A percentile compares a stretch with the other conserved stretches of the same genome.
Evolutionary conservation across 352 stramenopile genomes (phyloP).

Genomic region (Phytophthora melonis): DNA sequence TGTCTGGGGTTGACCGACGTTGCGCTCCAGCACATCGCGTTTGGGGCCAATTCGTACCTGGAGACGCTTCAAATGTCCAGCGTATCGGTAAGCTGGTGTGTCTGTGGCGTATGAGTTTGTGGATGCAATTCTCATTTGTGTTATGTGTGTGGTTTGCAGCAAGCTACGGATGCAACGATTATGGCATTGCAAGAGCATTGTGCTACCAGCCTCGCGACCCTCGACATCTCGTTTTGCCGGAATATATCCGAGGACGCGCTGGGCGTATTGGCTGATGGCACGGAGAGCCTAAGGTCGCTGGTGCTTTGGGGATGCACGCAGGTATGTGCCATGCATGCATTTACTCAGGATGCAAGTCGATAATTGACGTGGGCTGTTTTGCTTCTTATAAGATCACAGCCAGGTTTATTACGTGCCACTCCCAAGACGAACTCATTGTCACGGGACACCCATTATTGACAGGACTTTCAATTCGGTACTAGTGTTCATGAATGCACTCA

Average conservation of each 20-base stretch:
- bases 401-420: conserved; percentile 76
- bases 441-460: conserved; percentile 77
- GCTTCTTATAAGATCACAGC: conserved; percentile 59
- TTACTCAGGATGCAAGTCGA: neutral
- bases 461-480: conserved; percentile 78
- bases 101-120: neutral
- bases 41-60: conserved; percentile 65
- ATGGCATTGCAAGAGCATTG: conserved; percentile 63
- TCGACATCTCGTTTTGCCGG: conserved; percentile 86
- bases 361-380: neutral
- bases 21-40: conserved; percentile 65
- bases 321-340: conserved; percentile 34
- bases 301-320: conserved; percentile 84
- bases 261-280: conserved; percentile 63
- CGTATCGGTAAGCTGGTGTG: conserved; percentile 57
- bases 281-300: conserved; percentile 54
- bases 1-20: conserved; percentile 70
- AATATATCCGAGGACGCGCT: conserved; percentile 76
- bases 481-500: neutral
- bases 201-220: conserved; percentile 42
- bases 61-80: conserved; percentile 80
- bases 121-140: neutral
- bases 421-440: conserved; percentile 67
- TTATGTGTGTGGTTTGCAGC: conserved; percentile 38
- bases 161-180: conserved; percentile 65